Percentiles rank a stretch among this genome's conserved stretches.
Conservation (phyloP, 2,329 filamentous ascomycete species). For the Neonectria neomacrospora region DNA sequence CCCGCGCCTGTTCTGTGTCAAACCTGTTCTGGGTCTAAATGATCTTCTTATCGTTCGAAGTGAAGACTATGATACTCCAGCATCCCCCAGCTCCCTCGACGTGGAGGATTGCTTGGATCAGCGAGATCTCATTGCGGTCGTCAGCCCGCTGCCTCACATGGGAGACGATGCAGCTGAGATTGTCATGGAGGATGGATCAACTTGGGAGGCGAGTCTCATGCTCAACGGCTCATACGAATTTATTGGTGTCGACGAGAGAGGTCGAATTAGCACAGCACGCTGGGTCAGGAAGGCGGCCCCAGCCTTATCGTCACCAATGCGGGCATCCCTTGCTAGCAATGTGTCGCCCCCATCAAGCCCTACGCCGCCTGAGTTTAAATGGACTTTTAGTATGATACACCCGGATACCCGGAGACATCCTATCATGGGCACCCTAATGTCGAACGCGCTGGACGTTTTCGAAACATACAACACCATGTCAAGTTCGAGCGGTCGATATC, state of each 20-base stretch:
- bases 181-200: slow-evolving; percentile 70
- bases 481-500: slow-evolving; percentile 59
- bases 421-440: slow-evolving; percentile 75
- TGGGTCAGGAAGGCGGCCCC: slow-evolving; percentile 69
- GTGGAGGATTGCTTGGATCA: slow-evolving; percentile 60
- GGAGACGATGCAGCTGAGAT: slow-evolving; percentile 70
- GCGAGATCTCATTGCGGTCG: slow-evolving; percentile 71
- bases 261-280: slow-evolving; percentile 69
- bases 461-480: slow-evolving; percentile 73
- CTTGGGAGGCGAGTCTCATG: slow-evolving; percentile 66
- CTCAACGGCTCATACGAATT: slow-evolving; percentile 74
- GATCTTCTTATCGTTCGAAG: slow-evolving; percentile 78
- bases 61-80: slow-evolving; percentile 67
- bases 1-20: slow-evolving; percentile 71
- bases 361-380: slow-evolving; percentile 62
- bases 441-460: slow-evolving; percentile 72
- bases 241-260: slow-evolving; percentile 66
- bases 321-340: slow-evolving; percentile 29
- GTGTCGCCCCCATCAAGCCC: slow-evolving; percentile 40
- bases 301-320: slow-evolving; percentile 30
- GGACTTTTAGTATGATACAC: slow-evolving; percentile 82
- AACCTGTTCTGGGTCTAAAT: slow-evolving; percentile 71
- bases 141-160: slow-evolving; percentile 66
- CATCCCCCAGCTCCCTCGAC: slow-evolving; percentile 48
- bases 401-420: slow-evolving; percentile 76